Base-by-base conservation (phyloP, 352 stramenopile species). In the Globisporangium apiculatum region DNA sequence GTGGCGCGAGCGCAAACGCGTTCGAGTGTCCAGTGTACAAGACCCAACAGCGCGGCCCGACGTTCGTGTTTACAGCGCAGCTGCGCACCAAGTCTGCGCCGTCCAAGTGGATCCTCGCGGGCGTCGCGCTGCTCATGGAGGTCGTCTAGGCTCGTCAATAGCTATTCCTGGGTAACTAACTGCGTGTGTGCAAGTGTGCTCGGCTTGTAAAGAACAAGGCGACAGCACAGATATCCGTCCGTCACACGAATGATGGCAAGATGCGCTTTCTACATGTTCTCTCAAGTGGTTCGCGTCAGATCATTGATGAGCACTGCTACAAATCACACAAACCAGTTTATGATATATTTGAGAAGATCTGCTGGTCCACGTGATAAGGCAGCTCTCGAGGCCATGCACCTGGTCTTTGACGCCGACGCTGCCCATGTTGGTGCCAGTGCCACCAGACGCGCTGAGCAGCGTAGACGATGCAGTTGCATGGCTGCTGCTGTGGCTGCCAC, bases 331-430 rank as follows among this genome's bases (percentile, higher is more conserved):
- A 3, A 31, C 24, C 1, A 31, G 2, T 31, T 31, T 31, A 31
- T 31, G 24, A 31, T 31, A 31, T 31, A 31, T 31, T 31, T 31
- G 24, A 31, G 24, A 3, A 31, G 24, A 31, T 31, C 24, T 58
- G 10, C 74, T 97, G 1, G 91, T 97, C 91, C 91, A 98, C 1
- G 85, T 96, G 57, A 98, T 98, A 0, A 98, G 63, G 24, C 80
- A 90, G 3, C 82, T 80, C 66, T 98, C 91, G 3, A 98, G 74
- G 1, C 78, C 75, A 52, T 96, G 86, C 24, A 95, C 75, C 51
- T 90, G 76, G 55, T 96, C 83, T 51, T 94, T 96, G 31, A 83
- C 63, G 24, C 24, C 24, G 24, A 31, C 24, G 24, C 24, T 31
- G 24, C 24, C 24, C 24, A 31, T 31, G 24, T 31, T 31, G 24